Conservation (phyloP, 257 asterid genomes). For the Paulownia fortunei region DNA sequence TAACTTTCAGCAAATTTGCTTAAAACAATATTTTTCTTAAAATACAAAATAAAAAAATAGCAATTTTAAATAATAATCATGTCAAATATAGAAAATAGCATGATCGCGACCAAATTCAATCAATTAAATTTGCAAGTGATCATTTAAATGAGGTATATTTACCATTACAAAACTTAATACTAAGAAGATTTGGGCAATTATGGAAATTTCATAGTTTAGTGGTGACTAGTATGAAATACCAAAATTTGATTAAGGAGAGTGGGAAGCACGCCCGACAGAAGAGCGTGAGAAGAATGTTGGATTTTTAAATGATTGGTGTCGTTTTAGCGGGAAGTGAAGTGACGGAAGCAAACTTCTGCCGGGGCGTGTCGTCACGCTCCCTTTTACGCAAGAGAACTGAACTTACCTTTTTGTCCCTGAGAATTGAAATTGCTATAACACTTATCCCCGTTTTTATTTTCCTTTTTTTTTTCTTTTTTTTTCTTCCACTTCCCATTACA, state of each 20-base stretch:
- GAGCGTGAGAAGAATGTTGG: slow-evolving; percentile 19
- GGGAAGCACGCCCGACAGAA: neutral
- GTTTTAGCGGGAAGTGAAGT: slow-evolving; percentile 43
- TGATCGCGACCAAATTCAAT: neutral
- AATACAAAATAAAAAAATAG: neutral
- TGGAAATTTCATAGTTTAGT: neutral
- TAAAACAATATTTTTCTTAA: neutral
- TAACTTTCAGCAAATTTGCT: neutral
- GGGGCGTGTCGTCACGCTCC: slow-evolving; percentile 38
- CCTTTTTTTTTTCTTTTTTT: no score
- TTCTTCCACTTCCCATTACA: no score
- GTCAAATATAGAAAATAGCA: neutral
- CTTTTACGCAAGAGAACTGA: neutral
- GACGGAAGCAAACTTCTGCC: slow-evolving; percentile 50
- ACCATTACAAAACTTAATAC: neutral
- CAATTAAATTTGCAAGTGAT: neutral
- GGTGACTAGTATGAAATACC: neutral
- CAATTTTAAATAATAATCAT: neutral
- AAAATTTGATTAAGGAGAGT: neutral
- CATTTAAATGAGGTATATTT: neutral
- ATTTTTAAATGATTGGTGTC: slow-evolving; percentile 36
- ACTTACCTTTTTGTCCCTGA: neutral
- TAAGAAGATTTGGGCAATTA: neutral
- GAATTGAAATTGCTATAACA: neutral
- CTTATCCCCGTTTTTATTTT: no score